phyloP scores from a whole-genome alignment of 2,329 filamentous ascomycete species.

The Grosmannia clavigera region DNA sequence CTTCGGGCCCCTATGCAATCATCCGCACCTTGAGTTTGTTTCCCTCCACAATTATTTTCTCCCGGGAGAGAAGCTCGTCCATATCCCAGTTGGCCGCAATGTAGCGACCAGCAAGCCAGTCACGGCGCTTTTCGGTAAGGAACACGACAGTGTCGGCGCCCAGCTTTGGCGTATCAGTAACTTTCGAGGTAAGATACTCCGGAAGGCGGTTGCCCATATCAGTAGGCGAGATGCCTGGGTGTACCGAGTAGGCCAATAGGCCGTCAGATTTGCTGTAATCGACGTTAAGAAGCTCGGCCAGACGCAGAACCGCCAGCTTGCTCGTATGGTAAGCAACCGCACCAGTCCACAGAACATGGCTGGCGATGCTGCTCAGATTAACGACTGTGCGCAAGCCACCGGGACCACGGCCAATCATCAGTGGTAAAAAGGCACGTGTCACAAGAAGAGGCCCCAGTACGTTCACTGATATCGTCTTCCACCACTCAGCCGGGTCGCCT shows the following conservation, averaged over 20 bases:
- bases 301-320: slow-evolving; percentile 30
- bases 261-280: slow-evolving; percentile 30
- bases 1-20: slow-evolving; percentile 4
- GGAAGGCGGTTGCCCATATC: slow-evolving; percentile 27
- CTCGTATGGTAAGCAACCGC: slow-evolving; percentile 31
- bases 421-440: slow-evolving; percentile 33
- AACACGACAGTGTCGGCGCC: slow-evolving; percentile 4
- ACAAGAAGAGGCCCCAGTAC: slow-evolving; percentile 34
- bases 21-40: slow-evolving; percentile 13
- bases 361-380: slow-evolving; percentile 26
- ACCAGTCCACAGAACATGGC: slow-evolving; percentile 18
- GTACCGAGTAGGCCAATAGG: slow-evolving; percentile 26
- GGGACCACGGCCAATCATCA: slow-evolving; percentile 21
- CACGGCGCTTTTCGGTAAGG: background rate
- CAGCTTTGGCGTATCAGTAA: slow-evolving; percentile 14
- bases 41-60: slow-evolving; percentile 10
- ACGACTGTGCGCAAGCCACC: slow-evolving; percentile 26
- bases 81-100: slow-evolving; percentile 14
- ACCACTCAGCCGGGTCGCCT: slow-evolving; percentile 30
- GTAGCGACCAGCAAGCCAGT: slow-evolving; percentile 14
- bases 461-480: slow-evolving; percentile 36
- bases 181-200: slow-evolving; percentile 4
- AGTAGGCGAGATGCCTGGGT: slow-evolving; percentile 33
- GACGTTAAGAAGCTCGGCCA: slow-evolving; percentile 28
- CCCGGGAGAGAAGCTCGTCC: slow-evolving; percentile 12